Evolutionary conservation across 345 rosid species (phyloP).

Genomic region (Conringia planisiliqua): DNA sequence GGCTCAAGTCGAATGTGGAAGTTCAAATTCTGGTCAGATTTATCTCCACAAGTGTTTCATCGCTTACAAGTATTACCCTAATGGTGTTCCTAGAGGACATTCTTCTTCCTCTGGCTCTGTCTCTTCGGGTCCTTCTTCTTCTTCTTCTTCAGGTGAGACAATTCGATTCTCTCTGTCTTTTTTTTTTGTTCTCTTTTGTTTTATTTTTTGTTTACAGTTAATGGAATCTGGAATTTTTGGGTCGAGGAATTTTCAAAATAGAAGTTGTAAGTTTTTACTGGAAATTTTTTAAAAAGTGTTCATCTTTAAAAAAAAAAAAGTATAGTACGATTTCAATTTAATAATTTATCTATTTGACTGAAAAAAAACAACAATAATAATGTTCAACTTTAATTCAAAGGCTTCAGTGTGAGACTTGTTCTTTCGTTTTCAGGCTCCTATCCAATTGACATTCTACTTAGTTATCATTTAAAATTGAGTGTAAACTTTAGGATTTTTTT

Average conservation of each 20-base stretch:
- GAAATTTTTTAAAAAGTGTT: background rate
- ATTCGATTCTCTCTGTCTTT: background rate
- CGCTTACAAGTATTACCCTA: constrained; percentile 74
- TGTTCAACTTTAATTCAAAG: constrained; percentile 29
- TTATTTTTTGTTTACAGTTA: no score
- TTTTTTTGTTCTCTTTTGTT: no score
- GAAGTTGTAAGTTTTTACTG: background rate
- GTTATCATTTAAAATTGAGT: background rate
- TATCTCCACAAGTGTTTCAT: constrained; percentile 88
- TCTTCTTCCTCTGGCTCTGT: constrained; percentile 42
- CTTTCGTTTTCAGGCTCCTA: constrained; percentile 25
- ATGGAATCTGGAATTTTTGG: background rate
- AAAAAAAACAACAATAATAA: background rate
- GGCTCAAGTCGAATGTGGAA: constrained; percentile 95
- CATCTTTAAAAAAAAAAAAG: background rate
- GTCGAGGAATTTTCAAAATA: background rate
- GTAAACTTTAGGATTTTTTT: background rate
- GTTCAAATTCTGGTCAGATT: constrained; percentile 73
- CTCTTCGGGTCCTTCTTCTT: constrained; percentile 32
- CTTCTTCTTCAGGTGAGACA: constrained; percentile 28
- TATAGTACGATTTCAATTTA: background rate
- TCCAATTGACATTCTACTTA: background rate
- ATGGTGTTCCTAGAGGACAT: constrained; percentile 67
- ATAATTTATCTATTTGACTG: background rate
- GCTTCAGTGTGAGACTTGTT: constrained; percentile 23